A percentile compares a stretch with the other conserved stretches of the same genome.
Evolutionary conservation across 257 asterid genomes (phyloP).

Genomic region (Jacaranda copaia): DNA sequence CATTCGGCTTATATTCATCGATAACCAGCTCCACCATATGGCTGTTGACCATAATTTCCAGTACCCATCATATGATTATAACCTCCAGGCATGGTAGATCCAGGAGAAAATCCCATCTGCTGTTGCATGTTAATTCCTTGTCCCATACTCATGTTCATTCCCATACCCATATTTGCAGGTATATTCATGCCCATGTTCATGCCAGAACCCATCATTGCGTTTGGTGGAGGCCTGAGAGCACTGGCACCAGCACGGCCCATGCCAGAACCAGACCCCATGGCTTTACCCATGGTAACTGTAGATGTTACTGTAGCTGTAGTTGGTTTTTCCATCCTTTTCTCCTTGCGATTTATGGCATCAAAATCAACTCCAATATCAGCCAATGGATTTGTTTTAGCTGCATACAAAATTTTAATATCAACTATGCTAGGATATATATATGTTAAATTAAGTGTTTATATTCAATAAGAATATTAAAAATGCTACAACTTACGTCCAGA

Average conservation of each 20-base stretch:
- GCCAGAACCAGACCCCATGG: slow-evolving; percentile 99
- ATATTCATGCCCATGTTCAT: slow-evolving; percentile 50
- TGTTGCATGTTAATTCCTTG: slow-evolving; percentile 63
- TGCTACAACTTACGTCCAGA: slow-evolving; percentile 84
- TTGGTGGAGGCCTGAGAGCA: slow-evolving; percentile 67
- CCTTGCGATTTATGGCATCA: slow-evolving; percentile 93
- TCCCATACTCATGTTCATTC: slow-evolving; percentile 45
- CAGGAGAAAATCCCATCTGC: slow-evolving; percentile 71
- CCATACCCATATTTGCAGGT: slow-evolving; percentile 38
- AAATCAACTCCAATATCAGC: slow-evolving; percentile 96
- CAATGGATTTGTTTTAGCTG: slow-evolving; percentile 91
- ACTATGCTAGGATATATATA: slow-evolving; percentile 11
- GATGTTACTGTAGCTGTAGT: slow-evolving; percentile 63
- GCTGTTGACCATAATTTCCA: slow-evolving; percentile 76
- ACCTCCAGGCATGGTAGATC: slow-evolving; percentile 64
- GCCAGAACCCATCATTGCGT: slow-evolving; percentile 69
- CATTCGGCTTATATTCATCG: slow-evolving; percentile 48
- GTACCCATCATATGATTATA: slow-evolving; percentile 73
- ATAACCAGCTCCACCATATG: slow-evolving; percentile 84
- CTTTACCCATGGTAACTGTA: slow-evolving; percentile 89
- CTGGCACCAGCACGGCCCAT: slow-evolving; percentile 86
- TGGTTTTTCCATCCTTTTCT: slow-evolving; percentile 96
- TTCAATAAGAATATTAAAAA: slow-evolving; percentile 7
- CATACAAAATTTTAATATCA: slow-evolving; percentile 40
- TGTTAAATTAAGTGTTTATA: too few relatives aligned